Evolutionary conservation across 345 rosid species (phyloP).

Genomic region (Lumnitzera racemosa): DNA sequence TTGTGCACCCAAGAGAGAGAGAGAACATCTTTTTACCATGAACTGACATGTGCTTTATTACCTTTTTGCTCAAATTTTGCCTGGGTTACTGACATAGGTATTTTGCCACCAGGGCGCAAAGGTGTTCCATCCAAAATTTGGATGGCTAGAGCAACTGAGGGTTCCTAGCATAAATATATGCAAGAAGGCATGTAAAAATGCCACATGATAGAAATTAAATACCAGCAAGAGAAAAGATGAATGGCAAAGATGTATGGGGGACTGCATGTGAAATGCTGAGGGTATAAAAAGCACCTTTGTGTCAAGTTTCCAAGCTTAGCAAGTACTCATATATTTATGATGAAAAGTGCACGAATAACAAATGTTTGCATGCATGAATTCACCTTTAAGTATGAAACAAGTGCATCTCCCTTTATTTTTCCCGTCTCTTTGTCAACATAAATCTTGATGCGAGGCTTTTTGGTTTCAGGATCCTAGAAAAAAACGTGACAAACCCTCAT

Average conservation of each 20-base stretch:
- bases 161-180: conserved; percentile 50
- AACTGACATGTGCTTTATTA: conserved; percentile 12
- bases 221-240: too few species aligned
- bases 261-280: too few species aligned
- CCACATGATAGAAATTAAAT: not conserved
- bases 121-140: conserved; percentile 92
- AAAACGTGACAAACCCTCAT: not conserved
- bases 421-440: conserved; percentile 85
- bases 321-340: too few species aligned
- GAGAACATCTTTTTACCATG: not conserved
- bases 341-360: not conserved
- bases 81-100: conserved; percentile 68
- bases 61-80: conserved; percentile 98
- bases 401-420: conserved; percentile 89
- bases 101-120: conserved; percentile 70
- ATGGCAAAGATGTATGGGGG: too few species aligned
- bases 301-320: too few species aligned
- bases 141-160: conserved; percentile 86
- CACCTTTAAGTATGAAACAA: conserved; percentile 90
- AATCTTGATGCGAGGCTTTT: conserved; percentile 88
- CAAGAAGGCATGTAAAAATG: not conserved
- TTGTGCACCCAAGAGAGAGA: not conserved
- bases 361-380: conserved; percentile 4
- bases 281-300: too few species aligned
- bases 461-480: conserved; percentile 73